Base-by-base conservation (phyloP, 1,284 basidiomycete genomes). In the Rhodotorula sp. region DNA sequence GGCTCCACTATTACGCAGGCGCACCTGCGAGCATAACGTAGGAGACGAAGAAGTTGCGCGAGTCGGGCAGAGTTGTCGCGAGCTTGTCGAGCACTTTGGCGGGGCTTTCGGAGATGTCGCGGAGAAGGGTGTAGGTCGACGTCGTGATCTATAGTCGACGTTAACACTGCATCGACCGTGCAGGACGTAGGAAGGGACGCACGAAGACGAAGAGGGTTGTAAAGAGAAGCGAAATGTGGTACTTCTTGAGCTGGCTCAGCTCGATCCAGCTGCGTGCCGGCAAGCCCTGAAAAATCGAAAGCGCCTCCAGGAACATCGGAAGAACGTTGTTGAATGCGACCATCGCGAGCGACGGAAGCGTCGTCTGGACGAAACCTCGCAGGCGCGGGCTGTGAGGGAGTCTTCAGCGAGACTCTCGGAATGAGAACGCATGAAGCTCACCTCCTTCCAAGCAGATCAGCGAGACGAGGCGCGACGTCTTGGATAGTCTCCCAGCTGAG, bases 181-280 rank as follows among this genome's bases (percentile, higher is more conserved):
- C 11, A 1, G 15, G 37, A 22, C 16, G 22, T 4, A 28, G 31
- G 20, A 10, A 22, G 8, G 22, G 7, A 64, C 72, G 83, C 18
- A 98, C 85, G 83, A 97, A 97, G 74, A 97, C 92, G 81, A 98
- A 96, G 44, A 99, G 89, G 54, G 97, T 94, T 74, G 94, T 94
- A 80, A 94, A 84, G 68, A 99, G 85, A 0, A 99, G 85, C 83
- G 97, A 97, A 55, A 99, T 83, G 77, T 96, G 92, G 79, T 96
- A 94, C 91, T 97, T 98, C 77, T 90, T 91, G 79, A 98, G 81
- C 53, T 98, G 81, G 0, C 92, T 94, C 78, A 93, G 94, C 78
- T 99, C 95, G 55, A 96, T 87, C 85, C 91, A 89, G 77, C 92
- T 95, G 52, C 92, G 83, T 5, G 95, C 92, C 59, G 87, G 87